Conservation (phyloP, 805 yeast genomes). For the Yarrowia divulgata region DNA sequence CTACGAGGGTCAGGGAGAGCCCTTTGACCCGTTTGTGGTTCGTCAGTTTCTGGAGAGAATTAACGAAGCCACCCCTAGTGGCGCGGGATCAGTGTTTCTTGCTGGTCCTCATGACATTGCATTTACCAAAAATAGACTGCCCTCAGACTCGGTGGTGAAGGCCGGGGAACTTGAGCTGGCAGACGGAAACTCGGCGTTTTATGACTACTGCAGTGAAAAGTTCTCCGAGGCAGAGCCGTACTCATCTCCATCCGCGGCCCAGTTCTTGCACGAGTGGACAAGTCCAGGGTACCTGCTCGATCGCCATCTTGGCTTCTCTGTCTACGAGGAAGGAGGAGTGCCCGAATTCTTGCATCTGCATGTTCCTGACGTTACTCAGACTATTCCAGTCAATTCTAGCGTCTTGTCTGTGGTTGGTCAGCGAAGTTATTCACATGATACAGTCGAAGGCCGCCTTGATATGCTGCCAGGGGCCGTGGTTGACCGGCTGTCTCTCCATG, state of each 20-base stretch:
- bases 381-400: neutral
- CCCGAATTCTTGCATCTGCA: constrained; percentile 12
- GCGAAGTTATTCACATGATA: constrained; percentile 20
- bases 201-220: constrained; percentile 20
- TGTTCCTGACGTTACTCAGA: constrained; percentile 26
- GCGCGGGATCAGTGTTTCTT: constrained; percentile 25
- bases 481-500: neutral
- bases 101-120: constrained; percentile 27
- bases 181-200: constrained; percentile 18
- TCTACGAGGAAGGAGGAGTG: neutral
- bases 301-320: neutral
- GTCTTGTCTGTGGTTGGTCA: constrained; percentile 32
- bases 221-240: neutral
- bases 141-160: neutral
- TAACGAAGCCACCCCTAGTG: constrained; percentile 10
- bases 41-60: constrained; percentile 9
- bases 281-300: constrained; percentile 1
- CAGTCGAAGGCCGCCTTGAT: constrained; percentile 12
- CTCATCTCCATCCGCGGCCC: neutral
- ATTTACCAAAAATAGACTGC: constrained; percentile 14
- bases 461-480: constrained; percentile 3
- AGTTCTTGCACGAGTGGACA: constrained; percentile 17
- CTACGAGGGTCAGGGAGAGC: neutral
- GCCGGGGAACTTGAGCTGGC: constrained; percentile 6
- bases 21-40: constrained; percentile 2